A percentile compares a stretch with the other conserved stretches of the same genome.
Evolutionary conservation across 1,284 basidiomycete genomes (phyloP).

Genomic region (Irpex rosettiformis): DNA sequence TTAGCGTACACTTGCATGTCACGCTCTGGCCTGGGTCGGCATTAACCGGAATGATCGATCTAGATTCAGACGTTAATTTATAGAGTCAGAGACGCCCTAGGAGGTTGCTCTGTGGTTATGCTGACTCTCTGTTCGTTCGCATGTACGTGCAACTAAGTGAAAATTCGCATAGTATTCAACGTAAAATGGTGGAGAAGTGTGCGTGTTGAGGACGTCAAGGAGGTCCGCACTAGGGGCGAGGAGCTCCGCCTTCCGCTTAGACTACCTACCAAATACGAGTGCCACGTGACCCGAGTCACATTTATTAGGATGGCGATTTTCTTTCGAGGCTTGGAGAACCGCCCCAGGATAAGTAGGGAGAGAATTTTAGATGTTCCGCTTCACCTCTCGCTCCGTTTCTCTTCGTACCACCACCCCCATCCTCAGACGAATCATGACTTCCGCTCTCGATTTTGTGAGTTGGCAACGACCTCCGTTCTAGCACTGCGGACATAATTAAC

Average conservation of each 20-base stretch:
- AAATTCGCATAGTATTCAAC: neutral
- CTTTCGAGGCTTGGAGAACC: constrained; percentile 15
- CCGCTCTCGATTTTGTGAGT: constrained; percentile 61
- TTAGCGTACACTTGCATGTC: too few species aligned
- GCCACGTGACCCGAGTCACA: neutral
- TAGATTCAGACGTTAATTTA: neutral
- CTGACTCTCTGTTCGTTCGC: neutral
- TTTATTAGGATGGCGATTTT: constrained; percentile 4
- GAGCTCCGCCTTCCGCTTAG: neutral
- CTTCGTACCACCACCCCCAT: constrained; percentile 20
- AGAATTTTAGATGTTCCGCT: constrained; percentile 22
- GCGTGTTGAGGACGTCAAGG: neutral
- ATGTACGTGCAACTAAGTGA: neutral
- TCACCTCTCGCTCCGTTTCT: constrained; percentile 26
- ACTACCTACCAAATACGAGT: neutral
- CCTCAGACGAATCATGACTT: constrained; percentile 53
- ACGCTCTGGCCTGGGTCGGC: too few species aligned
- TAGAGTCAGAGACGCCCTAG: neutral
- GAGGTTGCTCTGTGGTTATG: neutral
- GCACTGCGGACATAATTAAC: neutral
- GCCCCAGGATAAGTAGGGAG: constrained; percentile 8
- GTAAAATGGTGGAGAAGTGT: neutral
- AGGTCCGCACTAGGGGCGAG: neutral
- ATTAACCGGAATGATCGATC: neutral
- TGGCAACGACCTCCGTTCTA: constrained; percentile 1